Conservation (phyloP, 768 basidiomycete genomes). For the Mycena sanguinolenta region DNA sequence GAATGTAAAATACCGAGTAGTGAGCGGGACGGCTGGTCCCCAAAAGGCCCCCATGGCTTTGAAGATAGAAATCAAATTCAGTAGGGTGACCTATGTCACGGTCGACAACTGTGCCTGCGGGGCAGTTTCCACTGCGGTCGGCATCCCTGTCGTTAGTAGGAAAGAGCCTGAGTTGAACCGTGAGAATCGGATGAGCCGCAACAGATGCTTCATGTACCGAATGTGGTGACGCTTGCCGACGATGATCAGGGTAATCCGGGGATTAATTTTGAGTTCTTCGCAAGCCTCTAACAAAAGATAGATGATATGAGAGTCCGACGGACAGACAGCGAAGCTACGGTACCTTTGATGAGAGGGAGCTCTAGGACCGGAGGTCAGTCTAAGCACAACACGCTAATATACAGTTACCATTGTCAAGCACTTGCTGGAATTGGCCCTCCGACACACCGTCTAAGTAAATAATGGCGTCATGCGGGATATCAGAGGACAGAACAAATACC, state of each 20-base stretch:
- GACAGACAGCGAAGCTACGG: constrained; percentile 33
- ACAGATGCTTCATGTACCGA: constrained; percentile 37
- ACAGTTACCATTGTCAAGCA: constrained; percentile 69
- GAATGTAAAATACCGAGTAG: constrained; percentile 51
- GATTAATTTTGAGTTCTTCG: constrained; percentile 64
- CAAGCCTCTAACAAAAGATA: constrained; percentile 68
- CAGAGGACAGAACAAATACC: constrained; percentile 53
- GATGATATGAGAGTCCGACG: neutral
- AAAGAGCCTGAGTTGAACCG: constrained; percentile 52
- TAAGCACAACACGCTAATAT: neutral
- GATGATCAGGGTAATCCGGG: constrained; percentile 81
- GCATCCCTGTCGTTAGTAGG: constrained; percentile 55
- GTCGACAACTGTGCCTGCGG: constrained; percentile 85
- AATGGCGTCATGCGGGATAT: constrained; percentile 38
- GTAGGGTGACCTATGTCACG: constrained; percentile 76
- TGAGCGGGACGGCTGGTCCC: constrained; percentile 75
- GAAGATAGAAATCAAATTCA: constrained; percentile 84
- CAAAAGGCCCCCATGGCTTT: constrained; percentile 81
- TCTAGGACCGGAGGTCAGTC: constrained; percentile 57
- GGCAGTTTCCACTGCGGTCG: constrained; percentile 80
- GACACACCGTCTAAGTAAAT: constrained; percentile 64
- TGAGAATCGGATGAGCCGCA: neutral
- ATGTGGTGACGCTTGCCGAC: constrained; percentile 86
- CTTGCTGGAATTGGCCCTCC: constrained; percentile 66
- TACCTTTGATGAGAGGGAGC: constrained; percentile 71